Base-by-base conservation (phyloP, 2,329 filamentous ascomycete species). In the Ampelomyces quisqualis region DNA sequence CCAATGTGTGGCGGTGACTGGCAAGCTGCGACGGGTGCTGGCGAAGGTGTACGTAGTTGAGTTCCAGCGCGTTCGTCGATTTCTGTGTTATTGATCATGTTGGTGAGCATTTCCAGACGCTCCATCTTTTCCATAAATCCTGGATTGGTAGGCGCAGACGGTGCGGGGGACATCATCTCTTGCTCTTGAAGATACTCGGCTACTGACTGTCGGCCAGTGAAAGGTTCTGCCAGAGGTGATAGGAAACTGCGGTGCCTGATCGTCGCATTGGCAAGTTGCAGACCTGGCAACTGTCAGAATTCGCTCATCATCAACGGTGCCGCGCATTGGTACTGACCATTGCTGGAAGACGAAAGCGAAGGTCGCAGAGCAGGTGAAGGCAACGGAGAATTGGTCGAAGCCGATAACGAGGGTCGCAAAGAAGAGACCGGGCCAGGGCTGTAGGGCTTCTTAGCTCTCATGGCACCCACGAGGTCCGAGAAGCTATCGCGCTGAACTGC, bases 401-500 rank as follows among this genome's bases (percentile, higher is more conserved):
- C 2, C 2, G 32, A 29, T 8, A 41, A 14, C 8, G 14, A 24
- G 5, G 31, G 29, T 5, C 20, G 32, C 17, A 36, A 10, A 4
- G 29, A 27, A 18, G 38, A 20, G 5, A 24, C 17, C 2, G 38
- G 17, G 8, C 18, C 28, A 3, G 34, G 29, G 3, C 34, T 34
- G 17, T 54, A 56, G 0, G 50, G 29, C 34, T 49, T 51, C 45
- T 58, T 57, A 4, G 41, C 49, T 32, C 38, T 49, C 55, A 58
- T 53, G 5, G 58, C 32, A 13, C 9, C 19, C 5, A 49, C 20
- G 7, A 59, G 53, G 11, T 37, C 51, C 5, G 42, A 48, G 37
- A 60, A 58, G 29, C 48, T 57, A 28, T 60, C 55, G 11, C 14
- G 40, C 5, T 39, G 34, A 10, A 14, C 4, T 4, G 22, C 11